Percentiles rank a stretch among this genome's conserved stretches.
Conservation (phyloP, 306 rosid species). For the Trifolium repens region DNA sequence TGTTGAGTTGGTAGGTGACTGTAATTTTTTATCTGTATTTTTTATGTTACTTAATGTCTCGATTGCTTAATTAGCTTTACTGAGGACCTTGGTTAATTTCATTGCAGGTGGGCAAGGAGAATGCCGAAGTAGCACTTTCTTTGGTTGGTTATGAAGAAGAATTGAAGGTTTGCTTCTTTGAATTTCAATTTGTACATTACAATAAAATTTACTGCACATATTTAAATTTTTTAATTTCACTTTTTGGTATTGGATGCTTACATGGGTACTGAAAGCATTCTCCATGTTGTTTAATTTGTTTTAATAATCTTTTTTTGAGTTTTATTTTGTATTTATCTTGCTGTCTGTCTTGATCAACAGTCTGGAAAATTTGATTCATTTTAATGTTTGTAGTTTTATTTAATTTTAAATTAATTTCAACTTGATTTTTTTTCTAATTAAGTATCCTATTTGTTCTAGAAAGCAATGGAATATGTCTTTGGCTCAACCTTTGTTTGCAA, state of each 20-base stretch:
- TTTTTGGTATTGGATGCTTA: constrained; percentile 9
- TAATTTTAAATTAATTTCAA: constrained; percentile 2
- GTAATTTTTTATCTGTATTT: constrained; percentile 17
- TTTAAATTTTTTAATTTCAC: background rate
- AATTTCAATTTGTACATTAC: constrained; percentile 32
- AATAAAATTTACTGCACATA: constrained; percentile 14
- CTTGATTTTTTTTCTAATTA: constrained; percentile 17
- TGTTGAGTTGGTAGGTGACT: constrained; percentile 65
- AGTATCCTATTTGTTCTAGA: constrained; percentile 55
- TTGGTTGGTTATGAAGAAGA: constrained; percentile 90
- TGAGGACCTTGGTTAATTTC: constrained; percentile 28
- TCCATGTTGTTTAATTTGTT: constrained; percentile 32
- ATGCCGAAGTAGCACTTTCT: constrained; percentile 82
- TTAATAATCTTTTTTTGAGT: constrained; percentile 2
- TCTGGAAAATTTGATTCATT: constrained; percentile 1
- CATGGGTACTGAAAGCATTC: constrained; percentile 36
- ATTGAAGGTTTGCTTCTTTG: constrained; percentile 67
- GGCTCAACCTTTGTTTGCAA: constrained; percentile 98
- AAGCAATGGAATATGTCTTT: constrained; percentile 89
- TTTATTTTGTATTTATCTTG: constrained; percentile 23
- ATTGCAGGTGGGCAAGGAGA: constrained; percentile 90
- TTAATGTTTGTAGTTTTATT: constrained; percentile 1
- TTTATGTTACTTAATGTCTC: constrained; percentile 11
- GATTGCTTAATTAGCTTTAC: constrained; percentile 20
- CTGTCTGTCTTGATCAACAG: background rate